A percentile compares a stretch with the other conserved stretches of the same genome.
These are phyloP conservation scores for Talaromyces amestolkiae DNA, from an alignment of 2,329 filamentous ascomycete genomes.

Conservation along the genomic window DNA sequence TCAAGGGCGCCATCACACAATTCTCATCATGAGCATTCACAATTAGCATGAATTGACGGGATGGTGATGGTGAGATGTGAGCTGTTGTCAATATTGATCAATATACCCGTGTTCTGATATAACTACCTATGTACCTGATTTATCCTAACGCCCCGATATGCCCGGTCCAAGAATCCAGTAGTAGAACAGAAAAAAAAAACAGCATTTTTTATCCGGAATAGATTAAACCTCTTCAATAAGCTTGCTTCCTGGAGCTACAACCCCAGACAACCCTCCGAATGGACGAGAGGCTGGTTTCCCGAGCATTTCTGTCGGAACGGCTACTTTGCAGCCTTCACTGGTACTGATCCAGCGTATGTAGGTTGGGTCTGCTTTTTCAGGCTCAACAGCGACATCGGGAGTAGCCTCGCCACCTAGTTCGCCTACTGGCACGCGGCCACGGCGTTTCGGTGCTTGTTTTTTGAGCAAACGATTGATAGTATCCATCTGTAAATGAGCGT, in stretches of 20 bases:
- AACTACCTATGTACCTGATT: slow-evolving; percentile 5
- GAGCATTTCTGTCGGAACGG: slow-evolving; percentile 50
- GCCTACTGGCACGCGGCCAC: slow-evolving; percentile 48
- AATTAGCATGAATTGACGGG: not conserved
- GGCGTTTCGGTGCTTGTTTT: slow-evolving; percentile 62
- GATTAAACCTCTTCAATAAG: slow-evolving; percentile 19
- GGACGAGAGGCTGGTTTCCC: slow-evolving; percentile 42
- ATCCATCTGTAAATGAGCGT: slow-evolving; percentile 52
- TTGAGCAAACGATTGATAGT: slow-evolving; percentile 66
- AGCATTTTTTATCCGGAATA: not conserved
- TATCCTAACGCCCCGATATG: not conserved
- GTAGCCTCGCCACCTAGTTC: slow-evolving; percentile 43
- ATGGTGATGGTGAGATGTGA: not conserved
- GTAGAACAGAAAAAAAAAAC: not conserved
- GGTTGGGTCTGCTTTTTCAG: slow-evolving; percentile 42
- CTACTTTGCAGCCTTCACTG: slow-evolving; percentile 41
- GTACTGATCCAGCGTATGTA: slow-evolving; percentile 48
- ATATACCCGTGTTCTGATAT: not conserved
- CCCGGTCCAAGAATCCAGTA: not conserved
- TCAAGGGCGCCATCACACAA: not conserved
- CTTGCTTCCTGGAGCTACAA: slow-evolving; percentile 4
- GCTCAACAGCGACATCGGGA: slow-evolving; percentile 37
- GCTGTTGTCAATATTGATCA: not conserved
- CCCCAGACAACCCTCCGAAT: slow-evolving; percentile 31
- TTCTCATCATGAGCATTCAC: not conserved